Base-by-base conservation (phyloP, 2,329 filamentous ascomycete species). In the Phyllosticta paracitricarpa region DNA sequence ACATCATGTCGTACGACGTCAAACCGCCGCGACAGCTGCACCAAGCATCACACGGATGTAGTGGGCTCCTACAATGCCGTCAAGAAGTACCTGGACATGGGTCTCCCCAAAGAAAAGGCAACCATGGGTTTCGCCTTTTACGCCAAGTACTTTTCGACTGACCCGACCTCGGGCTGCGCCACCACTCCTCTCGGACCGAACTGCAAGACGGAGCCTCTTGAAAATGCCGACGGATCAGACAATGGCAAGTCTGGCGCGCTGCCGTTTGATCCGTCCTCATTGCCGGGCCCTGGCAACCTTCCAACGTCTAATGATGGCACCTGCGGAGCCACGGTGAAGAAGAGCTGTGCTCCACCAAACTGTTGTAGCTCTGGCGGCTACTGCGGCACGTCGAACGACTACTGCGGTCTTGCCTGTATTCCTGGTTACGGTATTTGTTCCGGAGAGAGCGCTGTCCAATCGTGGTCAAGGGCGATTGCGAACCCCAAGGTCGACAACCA, bases 1-100 rank as follows among this genome's bases (percentile, higher is more conserved):
- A 89, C 66, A 76, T 89, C 64, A 89, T 89, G 86, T 80, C 82
- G 1, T 89, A 89, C 70, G 87, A 90, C 68, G 70, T 90, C 56
- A 86, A 89, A 89, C 73, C 68, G 87, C 35, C 83, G 88, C 35
- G 83, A 89, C 73, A 83, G 73, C 53, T 69, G 76, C 9, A 88
- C 87, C 2, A 79, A 76, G 35, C 87, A 90, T 71, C 86, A 89
- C 69, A 85, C 81, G 53, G 83, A 84, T n/a, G 76, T 89, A 6
- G 68, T 75, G 14, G 79, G 76, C 9, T 85, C 85, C 0, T 71
- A 79, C 6, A 74, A 78, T 4, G 76, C 82, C 2, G 71, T 89
- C 54, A 76, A 84, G 58, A 78, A 79, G 48, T 89, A 89, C 69
- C 70, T 86, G 17, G 72, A 75, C 2, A 79, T 81, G 25, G 86